Evolutionary conservation across 2,329 filamentous ascomycete species (phyloP).

Genomic region (Apiospora arundinis): DNA sequence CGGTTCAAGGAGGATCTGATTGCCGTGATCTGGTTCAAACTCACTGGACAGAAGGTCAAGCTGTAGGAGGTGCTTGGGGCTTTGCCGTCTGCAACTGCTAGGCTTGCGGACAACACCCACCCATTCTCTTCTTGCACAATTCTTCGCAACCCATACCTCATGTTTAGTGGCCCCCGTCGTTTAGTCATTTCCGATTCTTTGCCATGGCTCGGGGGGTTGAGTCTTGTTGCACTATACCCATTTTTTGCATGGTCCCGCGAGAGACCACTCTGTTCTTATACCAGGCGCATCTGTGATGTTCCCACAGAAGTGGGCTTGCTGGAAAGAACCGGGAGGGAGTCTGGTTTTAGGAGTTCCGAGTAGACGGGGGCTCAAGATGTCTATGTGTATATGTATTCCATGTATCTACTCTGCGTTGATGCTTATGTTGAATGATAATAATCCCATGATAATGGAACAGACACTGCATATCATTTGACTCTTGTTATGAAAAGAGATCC

Average conservation of each 20-base stretch:
- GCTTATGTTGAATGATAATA: slow-evolving; percentile 17
- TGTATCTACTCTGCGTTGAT: slow-evolving; percentile 18
- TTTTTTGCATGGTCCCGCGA: slow-evolving; percentile 4
- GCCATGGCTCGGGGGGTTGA: slow-evolving; percentile 17
- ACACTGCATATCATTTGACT: neutral
- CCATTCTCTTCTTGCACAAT: neutral
- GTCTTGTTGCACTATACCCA: slow-evolving; percentile 11
- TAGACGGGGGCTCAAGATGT: slow-evolving; percentile 9
- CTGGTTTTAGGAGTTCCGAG: slow-evolving; percentile 7
- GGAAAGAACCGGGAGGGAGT: slow-evolving; percentile 2
- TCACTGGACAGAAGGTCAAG: slow-evolving; percentile 67
- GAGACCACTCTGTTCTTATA: slow-evolving; percentile 1
- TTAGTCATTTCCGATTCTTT: slow-evolving; percentile 15
- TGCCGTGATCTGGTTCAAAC: slow-evolving; percentile 66
- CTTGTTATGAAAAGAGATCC: neutral
- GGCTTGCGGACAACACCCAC: neutral
- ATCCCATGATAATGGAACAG: neutral
- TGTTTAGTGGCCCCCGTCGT: slow-evolving; percentile 2
- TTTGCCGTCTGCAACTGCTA: neutral
- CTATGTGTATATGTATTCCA: slow-evolving; percentile 15
- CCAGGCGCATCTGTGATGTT: slow-evolving; percentile 17
- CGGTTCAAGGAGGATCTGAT: slow-evolving; percentile 71
- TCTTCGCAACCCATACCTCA: neutral
- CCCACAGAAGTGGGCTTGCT: slow-evolving; percentile 15
- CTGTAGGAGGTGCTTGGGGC: slow-evolving; percentile 44